phyloP scores from a whole-genome alignment of 305 asterid species.

The Andrographis paniculata region DNA sequence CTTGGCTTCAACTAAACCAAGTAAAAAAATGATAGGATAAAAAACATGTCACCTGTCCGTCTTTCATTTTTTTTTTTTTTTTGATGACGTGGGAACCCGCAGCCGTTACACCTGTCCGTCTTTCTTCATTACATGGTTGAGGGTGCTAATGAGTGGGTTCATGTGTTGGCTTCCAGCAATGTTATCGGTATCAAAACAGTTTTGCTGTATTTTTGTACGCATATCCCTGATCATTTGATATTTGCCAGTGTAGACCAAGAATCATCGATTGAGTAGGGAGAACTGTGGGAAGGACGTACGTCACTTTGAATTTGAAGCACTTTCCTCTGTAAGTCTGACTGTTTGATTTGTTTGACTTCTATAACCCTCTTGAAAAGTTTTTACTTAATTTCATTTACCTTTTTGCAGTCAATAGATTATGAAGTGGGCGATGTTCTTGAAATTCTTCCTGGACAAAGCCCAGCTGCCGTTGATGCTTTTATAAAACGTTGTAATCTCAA shows the following conservation, averaged over 20 bases:
- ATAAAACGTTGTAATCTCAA: constrained; percentile 69
- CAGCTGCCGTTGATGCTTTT: constrained; percentile 71
- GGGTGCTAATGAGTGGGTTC: background rate
- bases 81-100: too few relatives aligned
- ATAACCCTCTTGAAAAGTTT: background rate
- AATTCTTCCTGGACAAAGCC: constrained; percentile 81
- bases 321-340: constrained; percentile 68
- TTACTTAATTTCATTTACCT: constrained; percentile 2
- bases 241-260: constrained; percentile 44
- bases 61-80: too few relatives aligned
- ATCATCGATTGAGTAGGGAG: constrained; percentile 38
- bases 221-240: background rate
- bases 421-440: constrained; percentile 89
- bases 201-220: constrained; percentile 6
- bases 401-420: constrained; percentile 54
- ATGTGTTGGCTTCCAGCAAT: constrained; percentile 15
- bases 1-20: too few relatives aligned
- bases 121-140: too few relatives aligned
- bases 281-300: constrained; percentile 71
- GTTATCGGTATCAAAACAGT: background rate
- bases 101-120: too few relatives aligned
- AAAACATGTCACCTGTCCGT: too few relatives aligned
- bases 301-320: constrained; percentile 84
- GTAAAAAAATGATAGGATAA: too few relatives aligned
- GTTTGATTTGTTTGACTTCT: too few relatives aligned